phyloP scores from a whole-genome alignment of 805 yeast species.

The Candida maltosa region DNA sequence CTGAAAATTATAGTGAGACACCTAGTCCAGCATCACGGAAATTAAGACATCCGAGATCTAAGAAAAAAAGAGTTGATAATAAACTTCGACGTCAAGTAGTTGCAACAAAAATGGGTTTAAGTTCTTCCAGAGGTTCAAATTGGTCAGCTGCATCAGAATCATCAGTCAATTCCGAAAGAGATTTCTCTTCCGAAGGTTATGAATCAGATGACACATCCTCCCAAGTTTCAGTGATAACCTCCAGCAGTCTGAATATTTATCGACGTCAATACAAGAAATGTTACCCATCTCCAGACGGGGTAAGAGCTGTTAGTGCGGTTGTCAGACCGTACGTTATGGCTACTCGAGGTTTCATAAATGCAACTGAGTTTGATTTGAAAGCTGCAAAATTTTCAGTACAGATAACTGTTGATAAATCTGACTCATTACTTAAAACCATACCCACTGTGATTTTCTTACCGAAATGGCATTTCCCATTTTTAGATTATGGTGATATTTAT shows the following conservation, averaged over 20 bases:
- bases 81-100: too few species aligned
- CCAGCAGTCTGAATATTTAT: conserved; percentile 20
- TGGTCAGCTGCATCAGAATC: not conserved
- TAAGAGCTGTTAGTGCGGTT: conserved; percentile 71
- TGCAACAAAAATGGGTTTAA: conserved; percentile 1
- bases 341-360: conserved; percentile 54
- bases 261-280: conserved; percentile 28
- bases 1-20: too few species aligned
- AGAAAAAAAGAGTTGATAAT: not conserved
- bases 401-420: conserved; percentile 25
- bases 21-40: too few species aligned
- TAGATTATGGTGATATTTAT: conserved; percentile 45
- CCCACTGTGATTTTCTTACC: conserved; percentile 73
- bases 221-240: conserved; percentile 7
- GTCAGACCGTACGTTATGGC: conserved; percentile 74
- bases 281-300: conserved; percentile 53
- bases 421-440: not conserved
- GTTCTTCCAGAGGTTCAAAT: not conserved
- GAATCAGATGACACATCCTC: conserved; percentile 13
- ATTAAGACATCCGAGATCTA: too few species aligned
- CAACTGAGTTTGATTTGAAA: conserved; percentile 58
- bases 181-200: not conserved
- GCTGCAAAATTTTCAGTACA: conserved; percentile 46
- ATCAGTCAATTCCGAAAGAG: not conserved
- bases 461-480: conserved; percentile 58